Conservation (phyloP, 2,329 filamentous ascomycete genomes). For the Pyrenophora graminea region DNA sequence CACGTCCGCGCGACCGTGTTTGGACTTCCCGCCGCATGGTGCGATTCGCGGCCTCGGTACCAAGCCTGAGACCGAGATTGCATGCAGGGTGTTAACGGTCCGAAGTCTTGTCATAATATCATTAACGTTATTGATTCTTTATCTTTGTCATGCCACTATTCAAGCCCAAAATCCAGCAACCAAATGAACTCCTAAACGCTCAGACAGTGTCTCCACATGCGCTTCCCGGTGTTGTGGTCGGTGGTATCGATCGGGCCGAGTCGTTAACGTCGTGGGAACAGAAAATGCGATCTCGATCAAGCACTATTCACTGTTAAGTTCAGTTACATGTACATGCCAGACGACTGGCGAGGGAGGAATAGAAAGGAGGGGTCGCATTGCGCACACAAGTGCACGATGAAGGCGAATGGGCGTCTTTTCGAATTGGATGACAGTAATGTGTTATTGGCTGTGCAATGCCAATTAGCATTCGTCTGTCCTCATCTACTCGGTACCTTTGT, state of each 20-base stretch:
- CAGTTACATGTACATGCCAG: slow-evolving; percentile 20
- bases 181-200: slow-evolving; percentile 15
- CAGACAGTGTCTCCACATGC: slow-evolving; percentile 3
- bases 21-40: background rate
- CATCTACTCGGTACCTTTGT: slow-evolving; percentile 3
- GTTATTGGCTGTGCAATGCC: slow-evolving; percentile 21
- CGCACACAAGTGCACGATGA: slow-evolving; percentile 2
- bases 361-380: background rate
- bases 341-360: slow-evolving; percentile 5
- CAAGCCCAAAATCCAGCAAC: slow-evolving; percentile 2
- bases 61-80: background rate
- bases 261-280: slow-evolving; percentile 8
- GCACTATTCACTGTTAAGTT: slow-evolving; percentile 33
- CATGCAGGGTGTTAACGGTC: background rate
- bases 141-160: slow-evolving; percentile 3
- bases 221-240: slow-evolving; percentile 3
- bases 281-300: slow-evolving; percentile 16
- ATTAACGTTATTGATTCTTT: slow-evolving; percentile 13
- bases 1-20: background rate
- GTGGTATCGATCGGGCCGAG: slow-evolving; percentile 2
- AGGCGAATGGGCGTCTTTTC: background rate
- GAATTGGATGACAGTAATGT: slow-evolving; percentile 1
- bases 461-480: slow-evolving; percentile 19
- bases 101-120: background rate
- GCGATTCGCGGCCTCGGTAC: too few relatives aligned